These are phyloP conservation scores for Phyllosticta citriasiana DNA, from an alignment of 2,329 filamentous ascomycete species.

Conservation along the genomic window DNA sequence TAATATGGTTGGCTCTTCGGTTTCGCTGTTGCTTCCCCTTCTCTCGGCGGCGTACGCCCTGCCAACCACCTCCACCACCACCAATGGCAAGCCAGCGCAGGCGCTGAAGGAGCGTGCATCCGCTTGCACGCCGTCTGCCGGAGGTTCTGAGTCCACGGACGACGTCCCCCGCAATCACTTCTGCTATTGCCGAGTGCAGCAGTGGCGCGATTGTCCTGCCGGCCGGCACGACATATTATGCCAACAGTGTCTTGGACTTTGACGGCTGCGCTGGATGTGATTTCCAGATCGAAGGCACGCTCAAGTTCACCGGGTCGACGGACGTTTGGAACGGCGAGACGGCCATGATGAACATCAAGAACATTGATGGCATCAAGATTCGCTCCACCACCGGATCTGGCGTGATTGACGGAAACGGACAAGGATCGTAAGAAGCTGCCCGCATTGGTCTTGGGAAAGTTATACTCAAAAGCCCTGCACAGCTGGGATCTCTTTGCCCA, in stretches of 20 bases:
- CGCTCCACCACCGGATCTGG: slow-evolving; percentile 31
- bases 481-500: slow-evolving; percentile 30
- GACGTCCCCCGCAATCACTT: slow-evolving; percentile 36
- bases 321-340: slow-evolving; percentile 34
- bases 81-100: background rate
- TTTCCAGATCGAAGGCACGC: slow-evolving; percentile 36
- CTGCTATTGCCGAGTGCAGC: slow-evolving; percentile 33
- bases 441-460: background rate
- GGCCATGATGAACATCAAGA: slow-evolving; percentile 31
- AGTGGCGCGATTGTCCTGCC: slow-evolving; percentile 38
- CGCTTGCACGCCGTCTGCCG: slow-evolving; percentile 25
- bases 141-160: slow-evolving; percentile 25
- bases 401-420: slow-evolving; percentile 39
- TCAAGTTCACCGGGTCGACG: slow-evolving; percentile 31
- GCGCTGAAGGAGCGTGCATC: slow-evolving; percentile 8
- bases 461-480: background rate
- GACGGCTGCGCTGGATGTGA: slow-evolving; percentile 34
- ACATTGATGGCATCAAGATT: slow-evolving; percentile 31
- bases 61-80: background rate
- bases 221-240: slow-evolving; percentile 30
- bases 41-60: background rate
- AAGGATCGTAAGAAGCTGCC: slow-evolving; percentile 20
- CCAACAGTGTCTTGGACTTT: slow-evolving; percentile 36
- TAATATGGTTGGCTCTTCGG: background rate
- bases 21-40: background rate